Conservation (phyloP, 208 protist genomes). For the Naegleria gruberi region DNA sequence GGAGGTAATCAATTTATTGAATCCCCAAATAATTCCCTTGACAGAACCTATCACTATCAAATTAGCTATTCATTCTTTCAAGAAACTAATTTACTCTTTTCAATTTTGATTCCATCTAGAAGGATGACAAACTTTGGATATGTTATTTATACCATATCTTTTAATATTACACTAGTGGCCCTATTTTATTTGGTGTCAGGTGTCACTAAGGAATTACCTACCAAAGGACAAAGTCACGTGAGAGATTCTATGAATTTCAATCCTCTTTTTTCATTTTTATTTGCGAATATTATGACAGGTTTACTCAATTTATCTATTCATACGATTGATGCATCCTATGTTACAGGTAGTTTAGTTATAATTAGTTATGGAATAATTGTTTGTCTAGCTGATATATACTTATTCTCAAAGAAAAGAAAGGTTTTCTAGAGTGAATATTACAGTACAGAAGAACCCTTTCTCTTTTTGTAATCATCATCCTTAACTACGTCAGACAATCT, state of each 20-base stretch:
- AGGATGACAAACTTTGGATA: slow-evolving; percentile 17
- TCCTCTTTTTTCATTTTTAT: background rate
- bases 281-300: background rate
- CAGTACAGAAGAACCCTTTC: background rate
- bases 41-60: background rate
- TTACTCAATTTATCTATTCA: background rate
- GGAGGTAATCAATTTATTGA: background rate
- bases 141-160: background rate
- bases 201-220: background rate
- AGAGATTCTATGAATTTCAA: background rate
- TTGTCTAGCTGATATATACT: background rate
- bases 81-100: background rate
- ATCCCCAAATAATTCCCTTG: background rate
- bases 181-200: background rate
- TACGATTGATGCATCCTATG: background rate
- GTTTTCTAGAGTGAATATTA: background rate
- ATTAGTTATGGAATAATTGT: background rate
- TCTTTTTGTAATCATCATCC: background rate
- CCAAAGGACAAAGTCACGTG: background rate
- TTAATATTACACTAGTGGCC: background rate
- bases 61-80: background rate
- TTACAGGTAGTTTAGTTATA: background rate
- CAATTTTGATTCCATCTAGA: background rate
- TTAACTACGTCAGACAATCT: background rate
- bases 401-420: background rate